phyloP scores from a whole-genome alignment of 192 early-diverging fungal species.

The Coemansia sp. region DNA sequence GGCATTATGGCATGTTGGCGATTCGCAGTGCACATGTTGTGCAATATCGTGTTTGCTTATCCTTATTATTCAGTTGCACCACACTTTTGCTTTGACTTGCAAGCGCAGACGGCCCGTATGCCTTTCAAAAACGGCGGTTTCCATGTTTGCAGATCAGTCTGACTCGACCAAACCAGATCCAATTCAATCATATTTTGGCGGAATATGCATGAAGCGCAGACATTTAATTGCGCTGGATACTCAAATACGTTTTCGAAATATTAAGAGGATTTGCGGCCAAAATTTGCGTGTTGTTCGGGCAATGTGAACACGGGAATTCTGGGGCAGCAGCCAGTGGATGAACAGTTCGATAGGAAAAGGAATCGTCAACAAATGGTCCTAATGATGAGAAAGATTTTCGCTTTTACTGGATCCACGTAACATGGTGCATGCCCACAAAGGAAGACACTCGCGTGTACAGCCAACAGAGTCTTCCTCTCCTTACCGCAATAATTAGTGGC shows the following conservation, averaged over 20 bases:
- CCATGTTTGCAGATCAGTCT: conserved; percentile 15
- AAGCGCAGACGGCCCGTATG: background rate
- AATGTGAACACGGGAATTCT: conserved; percentile 1
- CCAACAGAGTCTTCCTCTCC: background rate
- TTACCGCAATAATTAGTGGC: background rate
- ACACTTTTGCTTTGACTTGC: conserved; percentile 4
- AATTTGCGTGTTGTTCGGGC: background rate
- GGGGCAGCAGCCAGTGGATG: background rate
- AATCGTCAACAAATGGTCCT: background rate
- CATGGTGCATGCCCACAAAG: conserved; percentile 1
- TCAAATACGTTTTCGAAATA: background rate
- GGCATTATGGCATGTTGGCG: background rate
- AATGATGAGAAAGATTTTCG: background rate
- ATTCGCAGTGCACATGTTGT: background rate
- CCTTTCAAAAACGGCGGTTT: background rate
- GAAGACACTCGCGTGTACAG: background rate
- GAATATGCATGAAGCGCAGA: background rate
- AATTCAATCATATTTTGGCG: background rate
- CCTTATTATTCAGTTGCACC: background rate
- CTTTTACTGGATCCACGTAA: conserved; percentile 10
- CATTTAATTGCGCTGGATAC: background rate
- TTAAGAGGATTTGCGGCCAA: background rate
- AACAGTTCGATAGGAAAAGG: background rate
- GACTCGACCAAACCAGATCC: background rate
- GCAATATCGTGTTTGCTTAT: background rate